These are phyloP conservation scores for Verbascum thapsus DNA, from an alignment of 257 asterid genomes.

Conservation along the genomic window DNA sequence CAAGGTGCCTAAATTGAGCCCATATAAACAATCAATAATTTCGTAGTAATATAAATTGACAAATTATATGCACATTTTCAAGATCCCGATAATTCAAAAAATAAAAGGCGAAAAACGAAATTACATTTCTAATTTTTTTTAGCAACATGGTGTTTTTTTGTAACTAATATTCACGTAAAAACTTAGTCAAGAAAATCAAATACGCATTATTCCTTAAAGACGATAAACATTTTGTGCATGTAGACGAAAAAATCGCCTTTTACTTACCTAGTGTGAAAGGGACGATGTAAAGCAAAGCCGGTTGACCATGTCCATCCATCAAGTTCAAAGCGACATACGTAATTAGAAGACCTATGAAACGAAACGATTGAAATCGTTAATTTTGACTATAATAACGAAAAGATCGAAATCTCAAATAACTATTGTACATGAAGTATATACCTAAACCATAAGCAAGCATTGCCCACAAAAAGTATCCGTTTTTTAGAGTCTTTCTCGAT, in stretches of 20 bases:
- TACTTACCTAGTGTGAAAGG: slow-evolving; percentile 89
- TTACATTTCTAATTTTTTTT: too few species aligned
- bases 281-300: slow-evolving; percentile 95
- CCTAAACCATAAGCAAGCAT: slow-evolving; percentile 95
- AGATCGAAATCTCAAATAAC: too few species aligned
- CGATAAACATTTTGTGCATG: too few species aligned
- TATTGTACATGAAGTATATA: slow-evolving; percentile 30
- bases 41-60: neutral
- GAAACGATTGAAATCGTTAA: neutral
- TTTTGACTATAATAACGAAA: too few species aligned
- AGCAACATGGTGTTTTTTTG: too few species aligned
- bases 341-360: slow-evolving; percentile 68
- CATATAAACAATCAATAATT: neutral
- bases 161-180: too few species aligned
- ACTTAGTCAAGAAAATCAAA: too few species aligned
- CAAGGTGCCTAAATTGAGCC: slow-evolving; percentile 65
- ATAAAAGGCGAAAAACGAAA: too few species aligned
- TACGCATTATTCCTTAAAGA: too few species aligned
- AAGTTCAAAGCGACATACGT: slow-evolving; percentile 90
- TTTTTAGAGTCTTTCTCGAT: slow-evolving; percentile 66
- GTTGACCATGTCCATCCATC: slow-evolving; percentile 99
- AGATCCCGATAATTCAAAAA: too few species aligned
- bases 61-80: too few species aligned
- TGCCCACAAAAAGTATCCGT: slow-evolving; percentile 87
- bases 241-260: too few species aligned